Percentiles rank a stretch among this genome's conserved stretches.
phyloP scores from a whole-genome alignment of 2,329 filamentous ascomycete species.

The Coniochaeta pulveracea region DNA sequence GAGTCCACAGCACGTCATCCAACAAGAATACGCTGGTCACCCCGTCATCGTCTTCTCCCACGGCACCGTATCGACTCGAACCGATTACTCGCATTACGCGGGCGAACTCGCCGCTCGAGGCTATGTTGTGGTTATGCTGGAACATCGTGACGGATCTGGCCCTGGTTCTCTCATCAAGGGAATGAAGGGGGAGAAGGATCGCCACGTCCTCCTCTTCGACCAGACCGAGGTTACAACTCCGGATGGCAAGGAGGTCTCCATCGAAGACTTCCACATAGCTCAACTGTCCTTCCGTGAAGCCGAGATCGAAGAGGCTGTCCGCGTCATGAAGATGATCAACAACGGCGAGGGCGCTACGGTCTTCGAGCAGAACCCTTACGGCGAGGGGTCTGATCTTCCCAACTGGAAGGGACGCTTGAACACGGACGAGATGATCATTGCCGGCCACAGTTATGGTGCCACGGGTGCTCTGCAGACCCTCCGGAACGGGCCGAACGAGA shows the following conservation, averaged over 20 bases:
- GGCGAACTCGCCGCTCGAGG: constrained; percentile 38
- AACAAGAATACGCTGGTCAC: constrained; percentile 14
- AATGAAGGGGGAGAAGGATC: constrained; percentile 16
- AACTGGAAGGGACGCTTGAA: constrained; percentile 44
- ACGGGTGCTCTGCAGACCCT: constrained; percentile 51
- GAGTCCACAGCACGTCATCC: constrained; percentile 13
- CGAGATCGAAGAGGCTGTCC: constrained; percentile 34
- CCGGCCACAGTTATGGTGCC: constrained; percentile 55
- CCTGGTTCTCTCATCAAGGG: constrained; percentile 29
- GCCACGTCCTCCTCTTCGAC: constrained; percentile 21
- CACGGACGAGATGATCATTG: constrained; percentile 41
- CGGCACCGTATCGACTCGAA: constrained; percentile 36
- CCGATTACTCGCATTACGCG: constrained; percentile 39
- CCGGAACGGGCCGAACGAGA: constrained; percentile 30
- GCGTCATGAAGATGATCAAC: constrained; percentile 28
- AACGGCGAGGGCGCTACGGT: constrained; percentile 22
- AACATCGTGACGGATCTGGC: constrained; percentile 40
- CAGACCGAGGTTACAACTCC: constrained; percentile 23
- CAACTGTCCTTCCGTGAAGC: constrained; percentile 39
- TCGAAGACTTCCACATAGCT: constrained; percentile 27
- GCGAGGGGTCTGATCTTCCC: constrained; percentile 32
- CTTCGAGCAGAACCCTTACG: constrained; percentile 29
- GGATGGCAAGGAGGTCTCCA: constrained; percentile 12
- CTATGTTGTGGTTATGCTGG: constrained; percentile 34
- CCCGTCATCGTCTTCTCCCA: constrained; percentile 41